Conservation (phyloP, 352 stramenopile species). For the Elongisporangium undulatum region DNA sequence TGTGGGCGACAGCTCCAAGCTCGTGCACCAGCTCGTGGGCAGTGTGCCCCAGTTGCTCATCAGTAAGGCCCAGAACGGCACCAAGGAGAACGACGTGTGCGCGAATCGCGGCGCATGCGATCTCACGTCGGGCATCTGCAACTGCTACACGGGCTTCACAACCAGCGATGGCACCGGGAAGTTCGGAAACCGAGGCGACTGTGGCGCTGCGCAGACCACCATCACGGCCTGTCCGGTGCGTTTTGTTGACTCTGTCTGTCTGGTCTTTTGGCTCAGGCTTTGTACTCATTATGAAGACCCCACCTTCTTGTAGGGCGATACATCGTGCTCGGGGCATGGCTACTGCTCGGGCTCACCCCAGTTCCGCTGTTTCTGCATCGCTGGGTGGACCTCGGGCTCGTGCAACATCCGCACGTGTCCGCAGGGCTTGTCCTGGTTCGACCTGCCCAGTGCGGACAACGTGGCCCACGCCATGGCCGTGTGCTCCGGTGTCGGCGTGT, state of each 20-base stretch:
- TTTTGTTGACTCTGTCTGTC: not conserved
- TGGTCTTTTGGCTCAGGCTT: not conserved
- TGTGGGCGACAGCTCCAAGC: slow-evolving; percentile 58
- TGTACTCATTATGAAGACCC: not conserved
- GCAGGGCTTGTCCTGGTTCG: slow-evolving; percentile 61
- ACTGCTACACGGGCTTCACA: slow-evolving; percentile 80
- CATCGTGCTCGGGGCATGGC: slow-evolving; percentile 63
- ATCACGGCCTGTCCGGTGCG: slow-evolving; percentile 49
- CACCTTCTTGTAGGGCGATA: slow-evolving; percentile 40
- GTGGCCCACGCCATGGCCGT: slow-evolving; percentile 38
- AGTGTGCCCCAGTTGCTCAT: slow-evolving; percentile 36
- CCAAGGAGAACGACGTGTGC: slow-evolving; percentile 88
- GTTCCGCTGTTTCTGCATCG: slow-evolving; percentile 65
- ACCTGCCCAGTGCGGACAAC: slow-evolving; percentile 50
- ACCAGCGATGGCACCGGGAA: slow-evolving; percentile 55
- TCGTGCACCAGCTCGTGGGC: slow-evolving; percentile 55
- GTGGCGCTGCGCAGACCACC: slow-evolving; percentile 39
- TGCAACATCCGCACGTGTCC: slow-evolving; percentile 71
- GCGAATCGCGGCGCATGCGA: slow-evolving; percentile 71
- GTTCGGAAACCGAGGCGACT: slow-evolving; percentile 65
- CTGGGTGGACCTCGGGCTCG: slow-evolving; percentile 56
- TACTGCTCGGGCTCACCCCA: slow-evolving; percentile 66
- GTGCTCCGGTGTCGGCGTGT: slow-evolving; percentile 70
- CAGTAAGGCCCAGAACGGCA: slow-evolving; percentile 65
- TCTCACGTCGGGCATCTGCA: slow-evolving; percentile 75